Percentiles rank a stretch among this genome's conserved stretches.
These are phyloP conservation scores for Suhomyces sp. DNA, from an alignment of 805 yeast species.

Conservation along the genomic window DNA sequence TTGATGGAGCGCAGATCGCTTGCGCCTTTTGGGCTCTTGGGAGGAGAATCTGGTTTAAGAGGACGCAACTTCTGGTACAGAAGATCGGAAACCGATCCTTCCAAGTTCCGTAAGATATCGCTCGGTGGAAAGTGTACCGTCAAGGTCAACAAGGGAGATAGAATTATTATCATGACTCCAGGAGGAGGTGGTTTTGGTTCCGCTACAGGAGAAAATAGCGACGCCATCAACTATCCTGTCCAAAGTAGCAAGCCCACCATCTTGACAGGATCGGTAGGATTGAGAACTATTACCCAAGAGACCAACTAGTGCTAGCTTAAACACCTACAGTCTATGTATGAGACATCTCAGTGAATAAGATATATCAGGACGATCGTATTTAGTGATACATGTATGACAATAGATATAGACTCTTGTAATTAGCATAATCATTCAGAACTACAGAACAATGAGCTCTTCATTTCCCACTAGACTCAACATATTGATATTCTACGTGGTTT, in stretches of 20 bases:
- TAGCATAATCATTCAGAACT: too few species aligned
- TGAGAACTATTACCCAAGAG: conserved; percentile 33
- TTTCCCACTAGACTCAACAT: too few species aligned
- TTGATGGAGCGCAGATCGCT: conserved; percentile 80
- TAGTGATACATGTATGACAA: too few species aligned
- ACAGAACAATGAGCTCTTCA: too few species aligned
- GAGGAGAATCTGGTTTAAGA: conserved; percentile 73
- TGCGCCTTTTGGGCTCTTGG: conserved; percentile 83
- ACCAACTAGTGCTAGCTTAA: conserved; percentile 36
- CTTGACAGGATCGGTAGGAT: conserved; percentile 37
- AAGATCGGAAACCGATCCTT: conserved; percentile 13
- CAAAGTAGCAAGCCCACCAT: conserved; percentile 21
- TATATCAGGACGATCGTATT: too few species aligned
- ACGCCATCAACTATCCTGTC: conserved; percentile 21
- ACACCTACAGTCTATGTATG: too few species aligned
- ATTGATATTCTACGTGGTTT: too few species aligned
- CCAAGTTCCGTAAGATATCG: conserved; percentile 19
- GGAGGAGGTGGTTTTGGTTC: conserved; percentile 47
- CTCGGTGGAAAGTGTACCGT: conserved; percentile 36
- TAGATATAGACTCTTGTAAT: too few species aligned
- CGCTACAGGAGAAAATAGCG: conserved; percentile 3
- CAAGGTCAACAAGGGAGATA: conserved; percentile 38
- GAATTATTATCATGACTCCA: conserved; percentile 39
- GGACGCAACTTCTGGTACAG: conserved; percentile 50
- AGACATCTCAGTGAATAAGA: too few species aligned